Percentiles rank a stretch among this genome's conserved stretches.
Evolutionary conservation across 495 filamentous ascomycete genomes (phyloP).

Genomic region (Collariella sp.): DNA sequence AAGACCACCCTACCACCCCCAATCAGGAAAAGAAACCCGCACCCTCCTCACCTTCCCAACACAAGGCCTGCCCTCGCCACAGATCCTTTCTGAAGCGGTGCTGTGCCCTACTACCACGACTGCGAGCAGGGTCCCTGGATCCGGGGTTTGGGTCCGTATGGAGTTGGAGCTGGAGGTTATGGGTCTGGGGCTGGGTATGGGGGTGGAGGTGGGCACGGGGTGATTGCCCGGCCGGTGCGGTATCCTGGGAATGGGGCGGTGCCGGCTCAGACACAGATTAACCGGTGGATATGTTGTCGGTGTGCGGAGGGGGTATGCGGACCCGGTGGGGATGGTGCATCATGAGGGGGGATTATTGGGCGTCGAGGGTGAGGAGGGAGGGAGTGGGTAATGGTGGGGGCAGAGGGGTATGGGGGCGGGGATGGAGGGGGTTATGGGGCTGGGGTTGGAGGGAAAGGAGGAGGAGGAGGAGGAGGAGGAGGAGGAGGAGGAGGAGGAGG

Average conservation of each 20-base stretch:
- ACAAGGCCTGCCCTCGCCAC: constrained; percentile 15
- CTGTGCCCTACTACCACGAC: too few species aligned
- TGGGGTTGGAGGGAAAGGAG: too few species aligned
- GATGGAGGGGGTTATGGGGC: not conserved
- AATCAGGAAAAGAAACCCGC: constrained; percentile 12
- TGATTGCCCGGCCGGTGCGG: too few species aligned
- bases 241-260: too few species aligned
- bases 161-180: too few species aligned
- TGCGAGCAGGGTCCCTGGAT: too few species aligned
- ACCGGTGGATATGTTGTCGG: constrained; percentile 25
- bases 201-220: too few species aligned
- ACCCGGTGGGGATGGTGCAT: constrained; percentile 23
- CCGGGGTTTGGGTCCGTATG: too few species aligned
- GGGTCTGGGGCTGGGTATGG: too few species aligned
- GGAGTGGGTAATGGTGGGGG: too few species aligned
- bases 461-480: not conserved
- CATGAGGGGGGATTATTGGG: not conserved
- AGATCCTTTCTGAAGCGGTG: not conserved
- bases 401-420: not conserved
- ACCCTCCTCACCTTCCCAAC: constrained; percentile 23
- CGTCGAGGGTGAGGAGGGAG: too few species aligned
- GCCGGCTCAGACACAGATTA: constrained; percentile 10
- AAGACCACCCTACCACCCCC: not conserved
- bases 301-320: constrained; percentile 15
- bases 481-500: too few species aligned